Evolutionary conservation across 2,329 filamentous ascomycete species (phyloP).

Genomic region (Tolypocladium paradoxum): DNA sequence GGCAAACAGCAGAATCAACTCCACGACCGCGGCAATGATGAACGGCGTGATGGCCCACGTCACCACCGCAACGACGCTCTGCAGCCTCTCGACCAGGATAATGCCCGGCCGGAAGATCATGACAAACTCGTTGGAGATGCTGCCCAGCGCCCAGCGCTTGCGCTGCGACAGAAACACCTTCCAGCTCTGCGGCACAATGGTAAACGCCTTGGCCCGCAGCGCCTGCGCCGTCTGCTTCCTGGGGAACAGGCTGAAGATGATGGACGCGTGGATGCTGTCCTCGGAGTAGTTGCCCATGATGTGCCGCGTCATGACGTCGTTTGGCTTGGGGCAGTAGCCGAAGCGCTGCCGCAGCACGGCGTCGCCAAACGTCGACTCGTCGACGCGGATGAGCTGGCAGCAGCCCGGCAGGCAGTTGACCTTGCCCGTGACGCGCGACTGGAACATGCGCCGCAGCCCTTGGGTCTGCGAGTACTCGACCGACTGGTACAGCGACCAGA

Average conservation of each 20-base stretch:
- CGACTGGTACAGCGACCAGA: slow-evolving; percentile 36
- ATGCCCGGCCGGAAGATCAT: slow-evolving; percentile 33
- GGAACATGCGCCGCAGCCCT: slow-evolving; percentile 35
- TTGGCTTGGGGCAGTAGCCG: slow-evolving; percentile 37
- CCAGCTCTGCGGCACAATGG: slow-evolving; percentile 32
- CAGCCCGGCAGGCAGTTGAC: slow-evolving; percentile 38
- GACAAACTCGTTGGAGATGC: slow-evolving; percentile 37
- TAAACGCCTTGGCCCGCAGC: slow-evolving; percentile 33
- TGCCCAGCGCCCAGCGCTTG: slow-evolving; percentile 37
- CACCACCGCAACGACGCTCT: slow-evolving; percentile 33
- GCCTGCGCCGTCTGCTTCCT: slow-evolving; percentile 34
- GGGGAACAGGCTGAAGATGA: slow-evolving; percentile 35
- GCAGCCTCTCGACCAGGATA: slow-evolving; percentile 30
- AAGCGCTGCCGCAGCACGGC: slow-evolving; percentile 33
- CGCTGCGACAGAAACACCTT: slow-evolving; percentile 37
- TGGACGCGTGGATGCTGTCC: slow-evolving; percentile 37
- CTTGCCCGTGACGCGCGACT: slow-evolving; percentile 36
- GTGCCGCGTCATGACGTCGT: slow-evolving; percentile 35
- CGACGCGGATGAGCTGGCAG: slow-evolving; percentile 37
- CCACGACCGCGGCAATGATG: slow-evolving; percentile 27
- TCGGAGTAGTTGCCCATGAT: slow-evolving; percentile 39
- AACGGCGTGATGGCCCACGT: slow-evolving; percentile 36
- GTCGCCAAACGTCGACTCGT: slow-evolving; percentile 37
- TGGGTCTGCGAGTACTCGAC: slow-evolving; percentile 38
- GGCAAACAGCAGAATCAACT: slow-evolving; percentile 24